Conservation (phyloP, 2,329 filamentous ascomycete genomes). For the Diaporthe citri region DNA sequence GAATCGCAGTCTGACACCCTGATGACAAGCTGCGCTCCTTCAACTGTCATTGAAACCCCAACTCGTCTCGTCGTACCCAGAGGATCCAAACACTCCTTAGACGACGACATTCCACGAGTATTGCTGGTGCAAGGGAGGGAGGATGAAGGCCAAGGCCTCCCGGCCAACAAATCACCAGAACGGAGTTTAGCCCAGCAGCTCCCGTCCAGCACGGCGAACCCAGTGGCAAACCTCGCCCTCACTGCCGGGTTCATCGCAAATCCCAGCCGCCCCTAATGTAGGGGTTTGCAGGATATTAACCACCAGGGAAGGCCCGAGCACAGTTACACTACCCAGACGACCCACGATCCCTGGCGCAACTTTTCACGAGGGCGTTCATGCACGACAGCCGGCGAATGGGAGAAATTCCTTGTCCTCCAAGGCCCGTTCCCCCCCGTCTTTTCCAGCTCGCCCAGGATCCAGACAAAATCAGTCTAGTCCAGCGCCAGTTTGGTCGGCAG, state of each 20-base stretch:
- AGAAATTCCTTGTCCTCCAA: background rate
- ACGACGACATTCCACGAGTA: background rate
- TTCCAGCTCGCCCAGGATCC: slow-evolving; percentile 24
- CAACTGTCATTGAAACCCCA: background rate
- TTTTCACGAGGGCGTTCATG: slow-evolving; percentile 31
- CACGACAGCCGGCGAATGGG: slow-evolving; percentile 27
- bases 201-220: background rate
- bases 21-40: slow-evolving; percentile 2
- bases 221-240: slow-evolving; percentile 19
- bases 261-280: slow-evolving; percentile 30
- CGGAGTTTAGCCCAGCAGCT: background rate
- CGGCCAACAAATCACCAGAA: background rate
- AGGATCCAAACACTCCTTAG: background rate
- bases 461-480: background rate
- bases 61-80: background rate
- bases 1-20: slow-evolving; percentile 14
- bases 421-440: slow-evolving; percentile 7
- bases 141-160: background rate
- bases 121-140: background rate
- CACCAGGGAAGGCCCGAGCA: slow-evolving; percentile 31
- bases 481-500: background rate
- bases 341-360: background rate
- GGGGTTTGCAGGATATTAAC: slow-evolving; percentile 28
- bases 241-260: slow-evolving; percentile 13
- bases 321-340: background rate